Evolutionary conservation across 257 asterid genomes (phyloP), one percentile per base, ranked within the genome.

Genomic region (Coffea eugenioides): DNA sequence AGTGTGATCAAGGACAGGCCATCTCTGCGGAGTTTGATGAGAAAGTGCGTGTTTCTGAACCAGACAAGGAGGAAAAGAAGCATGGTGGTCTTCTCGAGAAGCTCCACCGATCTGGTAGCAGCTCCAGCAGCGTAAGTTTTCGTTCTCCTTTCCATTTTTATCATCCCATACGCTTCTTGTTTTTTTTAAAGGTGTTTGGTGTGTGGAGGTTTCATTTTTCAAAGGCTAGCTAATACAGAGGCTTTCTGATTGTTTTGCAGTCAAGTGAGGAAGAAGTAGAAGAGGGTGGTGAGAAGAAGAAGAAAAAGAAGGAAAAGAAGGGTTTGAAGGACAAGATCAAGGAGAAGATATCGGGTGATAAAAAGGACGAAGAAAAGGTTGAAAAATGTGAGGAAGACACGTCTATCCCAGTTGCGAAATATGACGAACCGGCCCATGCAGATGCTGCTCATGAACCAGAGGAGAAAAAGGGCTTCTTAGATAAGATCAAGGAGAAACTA

Each of bases 51-150:
- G 91, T 94, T 1, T 71, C 80, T 46, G 95, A 88, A 59, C 81
- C 79, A 0, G 90, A 80, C 51, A 86, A 84, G 74, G 74, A 54
- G 69, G 93, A 89, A 75, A 86, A 87, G 64, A 88, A 91, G 77
- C 93, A 88, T 74, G 90, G 84, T 31, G 41, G 89, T 14, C 79
- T 93, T 46, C 71, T 72, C 59, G 75, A 90, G 68, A 95, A 93
- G 82, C 91, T 91, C 4, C 85, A 84, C 45, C 83, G 92, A 31
- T 85, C 88, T 43, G 57, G 5, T 79, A 74, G 75, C 82, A 88
- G 92, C 84, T 87, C 94, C 46, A 91, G 97, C 88, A 93, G 99
- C 80, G 99, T 95, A 93, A 89, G 97, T 89, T 52, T 54, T 12
- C 27, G 18, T 64, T 0, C 27, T 27, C 2, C 5, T 4, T 10